Base-by-base conservation (phyloP, 352 stramenopile genomes). In the Phytophthora capsici region DNA sequence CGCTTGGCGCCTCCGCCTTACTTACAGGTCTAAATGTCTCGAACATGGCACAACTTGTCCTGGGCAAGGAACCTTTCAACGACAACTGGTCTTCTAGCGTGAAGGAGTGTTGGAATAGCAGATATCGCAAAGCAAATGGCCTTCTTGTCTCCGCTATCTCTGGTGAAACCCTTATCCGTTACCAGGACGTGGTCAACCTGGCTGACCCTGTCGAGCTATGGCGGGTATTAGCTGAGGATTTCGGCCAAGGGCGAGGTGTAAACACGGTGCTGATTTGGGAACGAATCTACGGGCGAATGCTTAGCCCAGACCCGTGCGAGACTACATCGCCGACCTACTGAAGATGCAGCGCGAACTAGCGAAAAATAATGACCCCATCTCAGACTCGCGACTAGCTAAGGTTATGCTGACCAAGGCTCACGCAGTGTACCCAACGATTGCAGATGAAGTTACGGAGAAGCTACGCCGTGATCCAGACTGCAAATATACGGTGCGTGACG, bases 261-360 rank as follows among this genome's bases (percentile, higher is more conserved):
- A 47, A 47, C 17, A 28, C 40, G 4, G 40, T 47, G 13, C 13
- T 47, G 40, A 47, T 28, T 47, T 47, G 40, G 40, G 40, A 47
- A 26, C 40, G 40, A 14, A 17, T 47, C 40, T 47, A 47, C 13
- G n/a, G 40, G 17, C 17, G 40, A 14, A 26, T 47, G 19, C 40
- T 28, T 26, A n/a, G n/a, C 8, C n/a, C 40, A 10, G 17, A 26
- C n/a, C 40, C 17, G 40, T 47, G 37, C 16, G 40, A 28, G 16
- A 40, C 14, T 49, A 58, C 22, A 48, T 58, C 17, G 37, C 44
- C 2, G 51, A 58, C 25, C 8, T 50, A 2, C 17, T 58, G 25
- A n/a, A 22, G n/a, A 58, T 58, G 50, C 37, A 57, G 37, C 50
- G 50, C 16, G 30, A 38, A 14, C 16, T 57, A 12, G 50, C 50